Conservation (phyloP, 1,139 yeast species). For the Blastobotrys capitulatus region DNA sequence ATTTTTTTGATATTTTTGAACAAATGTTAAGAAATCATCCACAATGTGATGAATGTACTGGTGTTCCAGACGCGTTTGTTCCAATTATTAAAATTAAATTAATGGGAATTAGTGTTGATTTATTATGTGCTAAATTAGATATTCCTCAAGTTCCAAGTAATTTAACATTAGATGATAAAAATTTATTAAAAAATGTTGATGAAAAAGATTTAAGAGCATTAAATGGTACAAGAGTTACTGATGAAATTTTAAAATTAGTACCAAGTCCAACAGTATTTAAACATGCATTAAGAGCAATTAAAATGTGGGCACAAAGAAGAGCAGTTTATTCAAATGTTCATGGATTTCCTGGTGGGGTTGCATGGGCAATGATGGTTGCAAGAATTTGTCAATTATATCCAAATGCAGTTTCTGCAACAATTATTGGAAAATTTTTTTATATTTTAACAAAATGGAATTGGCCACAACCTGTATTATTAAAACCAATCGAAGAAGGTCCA, state of each 20-base stretch:
- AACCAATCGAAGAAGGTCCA: constrained; percentile 95
- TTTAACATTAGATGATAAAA: constrained; percentile 76
- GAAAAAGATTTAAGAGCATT: constrained; percentile 84
- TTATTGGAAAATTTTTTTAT: constrained; percentile 80
- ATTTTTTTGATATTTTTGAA: constrained; percentile 78
- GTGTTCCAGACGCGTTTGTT: constrained; percentile 96
- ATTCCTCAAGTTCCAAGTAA: constrained; percentile 73
- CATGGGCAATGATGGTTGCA: constrained; percentile 99
- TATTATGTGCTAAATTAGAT: constrained; percentile 76
- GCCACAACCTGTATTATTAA: constrained; percentile 96
- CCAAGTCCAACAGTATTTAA: constrained; percentile 93
- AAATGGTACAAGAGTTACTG: constrained; percentile 97
- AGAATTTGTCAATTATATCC: constrained; percentile 95
- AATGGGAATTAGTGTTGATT: constrained; percentile 84
- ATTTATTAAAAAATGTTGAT: constrained; percentile 75
- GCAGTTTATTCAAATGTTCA: constrained; percentile 91
- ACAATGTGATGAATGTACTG: constrained; percentile 81
- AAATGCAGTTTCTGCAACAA: constrained; percentile 88
- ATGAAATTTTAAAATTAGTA: constrained; percentile 79
- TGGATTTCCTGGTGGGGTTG: constrained; percentile 99
- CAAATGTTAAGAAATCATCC: constrained; percentile 59
- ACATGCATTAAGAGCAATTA: constrained; percentile 86
- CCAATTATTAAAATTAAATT: constrained; percentile 89
- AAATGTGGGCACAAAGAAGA: constrained; percentile 93
- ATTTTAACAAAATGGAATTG: constrained; percentile 89